These are phyloP conservation scores for Calonectria multiphialidica DNA, from an alignment of 2,329 filamentous ascomycete genomes.

Conservation along the genomic window DNA sequence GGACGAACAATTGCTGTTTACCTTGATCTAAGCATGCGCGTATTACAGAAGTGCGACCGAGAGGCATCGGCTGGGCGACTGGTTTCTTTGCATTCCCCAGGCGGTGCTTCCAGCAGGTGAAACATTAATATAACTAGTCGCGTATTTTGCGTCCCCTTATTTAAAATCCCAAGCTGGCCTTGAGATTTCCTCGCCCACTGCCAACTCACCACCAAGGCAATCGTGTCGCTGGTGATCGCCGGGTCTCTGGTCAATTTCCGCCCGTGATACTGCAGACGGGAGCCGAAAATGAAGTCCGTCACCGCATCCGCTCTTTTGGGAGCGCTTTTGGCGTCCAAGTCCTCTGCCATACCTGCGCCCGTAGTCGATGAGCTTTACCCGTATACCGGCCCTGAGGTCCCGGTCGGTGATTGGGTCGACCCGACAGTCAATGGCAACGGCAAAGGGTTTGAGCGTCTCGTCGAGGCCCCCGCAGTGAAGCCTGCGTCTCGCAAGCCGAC, in stretches of 20 bases:
- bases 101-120: background rate
- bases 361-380: constrained; percentile 1
- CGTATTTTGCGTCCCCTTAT: background rate
- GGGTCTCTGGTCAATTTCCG: background rate
- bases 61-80: background rate
- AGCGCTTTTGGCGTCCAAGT: background rate
- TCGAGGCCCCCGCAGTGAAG: background rate
- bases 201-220: background rate
- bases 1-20: background rate
- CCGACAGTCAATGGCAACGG: background rate
- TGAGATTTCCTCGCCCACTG: background rate
- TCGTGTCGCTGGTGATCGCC: background rate
- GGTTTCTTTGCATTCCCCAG: background rate
- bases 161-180: background rate
- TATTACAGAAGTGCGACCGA: constrained; percentile 5
- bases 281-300: background rate
- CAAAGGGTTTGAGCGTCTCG: background rate
- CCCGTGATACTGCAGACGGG: background rate
- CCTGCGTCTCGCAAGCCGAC: background rate
- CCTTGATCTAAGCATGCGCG: background rate
- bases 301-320: background rate
- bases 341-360: background rate
- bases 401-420: background rate
- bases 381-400: background rate
- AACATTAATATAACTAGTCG: background rate